Evolutionary conservation across 2,329 filamentous ascomycete species (phyloP), one percentile per base, ranked within the genome.

Genomic region (Penicillium occitanis): DNA sequence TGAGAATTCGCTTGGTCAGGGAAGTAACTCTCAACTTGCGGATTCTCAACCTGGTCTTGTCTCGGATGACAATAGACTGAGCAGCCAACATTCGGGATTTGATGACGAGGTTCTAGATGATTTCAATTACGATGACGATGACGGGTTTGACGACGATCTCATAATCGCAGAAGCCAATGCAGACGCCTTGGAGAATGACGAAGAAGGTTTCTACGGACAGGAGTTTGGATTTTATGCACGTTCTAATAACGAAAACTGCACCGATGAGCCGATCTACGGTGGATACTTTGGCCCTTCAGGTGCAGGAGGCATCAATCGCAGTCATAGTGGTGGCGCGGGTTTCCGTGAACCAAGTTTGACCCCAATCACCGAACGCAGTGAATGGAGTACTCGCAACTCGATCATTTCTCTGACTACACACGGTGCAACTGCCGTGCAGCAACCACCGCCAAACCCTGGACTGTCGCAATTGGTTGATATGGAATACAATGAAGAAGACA

Each of bases 101-200:
- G 78, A 80, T 6, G 77, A 81, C 35, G 75, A 75, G 25, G 72
- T 75, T 55, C 81, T 87, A 59, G 81, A 68, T 33, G 59, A 83
- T 63, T 82, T 83, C 63, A 81, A 82, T 57, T 86, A 86, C 64
- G 84, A 86, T 70, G 87, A 89, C 67, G 86, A 87, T 66, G 86
- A 87, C 67, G 87, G 89, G 53, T 84, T 91, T 61, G 91, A 92
- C 67, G 93, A 98, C 70, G 93, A 97, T 71, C 88, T 89, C 37
- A 95, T 98, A 71, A 96, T 99, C 67, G 94, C 93, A 0, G 95
- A 93, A 66, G 95, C 95, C 5, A 99, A 99, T 71, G 93, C 94
- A 0, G 93, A 95, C 75, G 95, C 91, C 1, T 83, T 99, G 7
- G 94, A 95, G 55, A 93, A 92, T 70, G 95, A 99, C 73, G 90